A percentile compares a stretch with the other conserved stretches of the same genome.
Conservation (phyloP, 306 rosid genomes). For the Morella rubra region DNA sequence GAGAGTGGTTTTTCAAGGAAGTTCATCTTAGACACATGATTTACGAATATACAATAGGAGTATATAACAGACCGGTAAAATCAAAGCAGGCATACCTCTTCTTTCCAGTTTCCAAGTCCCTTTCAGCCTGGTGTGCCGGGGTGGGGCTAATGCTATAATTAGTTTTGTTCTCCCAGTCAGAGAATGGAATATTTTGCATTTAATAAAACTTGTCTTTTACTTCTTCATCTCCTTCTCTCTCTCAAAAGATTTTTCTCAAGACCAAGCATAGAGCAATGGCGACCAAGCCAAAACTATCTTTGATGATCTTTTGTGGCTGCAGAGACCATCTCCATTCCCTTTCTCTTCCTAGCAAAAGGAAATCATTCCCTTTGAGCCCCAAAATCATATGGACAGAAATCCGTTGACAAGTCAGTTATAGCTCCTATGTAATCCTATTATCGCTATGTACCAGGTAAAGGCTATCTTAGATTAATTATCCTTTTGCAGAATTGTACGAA, state of each 20-base stretch:
- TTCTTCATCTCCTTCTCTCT: too few species aligned
- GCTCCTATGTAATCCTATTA: too few species aligned
- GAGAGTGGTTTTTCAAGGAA: neutral
- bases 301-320: neutral
- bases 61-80: neutral
- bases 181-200: neutral
- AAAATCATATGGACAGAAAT: neutral
- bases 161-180: neutral
- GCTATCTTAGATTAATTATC: neutral
- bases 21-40: neutral
- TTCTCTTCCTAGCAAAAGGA: neutral
- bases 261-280: neutral
- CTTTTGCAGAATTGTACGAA: constrained; percentile 4
- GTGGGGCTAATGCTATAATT: neutral
- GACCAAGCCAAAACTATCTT: neutral
- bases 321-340: neutral
- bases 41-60: neutral
- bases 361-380: neutral
- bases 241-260: neutral
- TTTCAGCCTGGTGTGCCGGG: neutral
- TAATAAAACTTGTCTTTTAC: neutral
- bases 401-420: neutral
- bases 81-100: neutral
- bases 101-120: neutral
- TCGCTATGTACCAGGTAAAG: neutral